Evolutionary conservation across 1,284 basidiomycete species (phyloP).

Genomic region (Fomes fomentarius): DNA sequence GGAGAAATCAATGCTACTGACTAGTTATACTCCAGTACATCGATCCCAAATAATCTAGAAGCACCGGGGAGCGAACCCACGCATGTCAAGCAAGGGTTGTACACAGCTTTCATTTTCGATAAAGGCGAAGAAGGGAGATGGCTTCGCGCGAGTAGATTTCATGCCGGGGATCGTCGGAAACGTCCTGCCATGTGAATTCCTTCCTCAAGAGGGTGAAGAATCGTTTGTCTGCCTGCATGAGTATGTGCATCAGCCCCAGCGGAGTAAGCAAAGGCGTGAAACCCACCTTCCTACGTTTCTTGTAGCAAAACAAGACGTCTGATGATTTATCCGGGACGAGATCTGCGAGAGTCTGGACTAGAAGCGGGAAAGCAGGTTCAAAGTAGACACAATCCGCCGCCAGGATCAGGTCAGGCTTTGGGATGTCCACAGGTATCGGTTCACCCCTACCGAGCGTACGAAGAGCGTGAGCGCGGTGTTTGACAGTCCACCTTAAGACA

Average conservation of each 20-base stretch:
- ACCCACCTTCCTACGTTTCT: conserved; percentile 86
- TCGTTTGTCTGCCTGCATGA: conserved; percentile 82
- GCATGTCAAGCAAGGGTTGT: background rate
- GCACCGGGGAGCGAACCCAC: background rate
- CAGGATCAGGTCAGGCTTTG: conserved; percentile 69
- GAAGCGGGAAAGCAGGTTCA: conserved; percentile 90
- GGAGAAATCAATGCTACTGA: no score
- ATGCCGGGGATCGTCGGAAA: conserved; percentile 45
- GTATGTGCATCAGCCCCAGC: background rate
- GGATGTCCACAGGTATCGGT: conserved; percentile 45
- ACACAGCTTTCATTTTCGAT: conserved; percentile 20
- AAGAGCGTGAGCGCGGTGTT: conserved; percentile 7
- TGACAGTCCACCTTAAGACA: background rate
- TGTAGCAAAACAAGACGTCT: conserved; percentile 89
- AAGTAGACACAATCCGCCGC: conserved; percentile 96
- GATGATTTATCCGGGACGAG: conserved; percentile 55
- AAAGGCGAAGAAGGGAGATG: conserved; percentile 42
- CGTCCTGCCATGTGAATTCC: conserved; percentile 79
- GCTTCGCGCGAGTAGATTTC: conserved; percentile 42
- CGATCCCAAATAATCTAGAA: no score
- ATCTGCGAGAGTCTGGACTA: conserved; percentile 79
- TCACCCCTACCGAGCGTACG: conserved; percentile 52
- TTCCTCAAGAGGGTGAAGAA: conserved; percentile 88
- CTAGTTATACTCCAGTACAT: no score
- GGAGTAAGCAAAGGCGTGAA: background rate